Evolutionary conservation across 2,329 filamentous ascomycete genomes (phyloP).

Genomic region (Fusarium nisikadoi): DNA sequence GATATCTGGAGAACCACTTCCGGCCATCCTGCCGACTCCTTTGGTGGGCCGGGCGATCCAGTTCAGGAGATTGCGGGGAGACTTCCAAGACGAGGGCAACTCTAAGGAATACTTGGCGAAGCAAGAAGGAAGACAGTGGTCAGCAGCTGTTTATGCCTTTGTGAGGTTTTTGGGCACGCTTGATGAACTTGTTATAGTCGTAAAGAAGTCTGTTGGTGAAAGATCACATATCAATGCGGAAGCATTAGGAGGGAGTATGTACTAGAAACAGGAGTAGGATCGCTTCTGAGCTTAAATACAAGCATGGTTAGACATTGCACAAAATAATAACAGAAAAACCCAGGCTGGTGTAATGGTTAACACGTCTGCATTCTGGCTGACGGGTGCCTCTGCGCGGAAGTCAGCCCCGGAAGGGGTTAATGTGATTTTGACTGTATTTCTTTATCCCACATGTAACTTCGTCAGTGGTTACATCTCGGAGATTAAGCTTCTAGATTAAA

Average conservation of each 20-base stretch:
- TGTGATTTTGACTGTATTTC: no score
- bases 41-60: constrained; percentile 15
- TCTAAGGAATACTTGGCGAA: not conserved
- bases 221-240: constrained; percentile 12
- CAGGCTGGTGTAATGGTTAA: no score
- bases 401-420: no score
- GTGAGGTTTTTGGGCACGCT: constrained; percentile 15
- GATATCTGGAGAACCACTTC: constrained; percentile 11
- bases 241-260: constrained; percentile 10
- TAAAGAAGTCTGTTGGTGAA: constrained; percentile 20
- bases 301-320: no score
- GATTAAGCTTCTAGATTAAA: no score
- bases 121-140: constrained; percentile 16
- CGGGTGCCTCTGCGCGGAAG: no score
- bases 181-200: constrained; percentile 10
- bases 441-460: no score
- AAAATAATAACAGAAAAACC: no score
- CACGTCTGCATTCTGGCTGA: no score
- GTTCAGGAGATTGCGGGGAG: constrained; percentile 13
- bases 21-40: constrained; percentile 9
- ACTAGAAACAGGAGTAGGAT: not conserved
- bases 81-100: constrained; percentile 12
- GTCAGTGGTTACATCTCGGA: no score
- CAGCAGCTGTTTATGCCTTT: constrained; percentile 14
- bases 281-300: no score